A percentile compares a stretch with the other conserved stretches of the same genome.
These are phyloP conservation scores for Penicillium odoratum DNA, from an alignment of 495 filamentous ascomycete species.

Conservation along the genomic window DNA sequence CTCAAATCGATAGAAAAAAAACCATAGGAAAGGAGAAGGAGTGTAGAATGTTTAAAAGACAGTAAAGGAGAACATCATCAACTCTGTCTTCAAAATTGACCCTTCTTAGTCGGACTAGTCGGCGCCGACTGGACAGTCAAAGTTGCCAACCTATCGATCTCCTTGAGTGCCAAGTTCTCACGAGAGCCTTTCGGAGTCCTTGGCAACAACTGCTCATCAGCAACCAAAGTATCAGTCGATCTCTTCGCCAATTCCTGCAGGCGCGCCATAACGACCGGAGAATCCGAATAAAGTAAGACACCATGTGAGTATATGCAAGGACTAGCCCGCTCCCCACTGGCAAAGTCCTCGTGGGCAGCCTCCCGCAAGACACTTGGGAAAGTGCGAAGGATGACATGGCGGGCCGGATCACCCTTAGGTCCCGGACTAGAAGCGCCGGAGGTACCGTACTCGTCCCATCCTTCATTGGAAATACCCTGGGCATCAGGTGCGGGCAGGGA, in stretches of 20 bases:
- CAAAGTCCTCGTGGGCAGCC: constrained; percentile 55
- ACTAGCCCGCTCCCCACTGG: constrained; percentile 39
- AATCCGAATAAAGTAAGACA: constrained; percentile 55
- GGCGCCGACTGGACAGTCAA: constrained; percentile 25
- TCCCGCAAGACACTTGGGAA: constrained; percentile 59
- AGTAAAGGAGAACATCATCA: neutral
- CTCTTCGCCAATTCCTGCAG: constrained; percentile 49
- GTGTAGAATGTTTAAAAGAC: neutral
- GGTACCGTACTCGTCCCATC: constrained; percentile 48
- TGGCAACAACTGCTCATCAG: constrained; percentile 20
- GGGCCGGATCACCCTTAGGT: constrained; percentile 29
- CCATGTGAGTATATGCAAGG: constrained; percentile 53
- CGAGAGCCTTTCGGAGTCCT: constrained; percentile 16
- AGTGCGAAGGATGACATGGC: constrained; percentile 51
- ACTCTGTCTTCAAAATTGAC: constrained; percentile 9
- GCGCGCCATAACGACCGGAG: constrained; percentile 51
- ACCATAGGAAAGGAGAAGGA: neutral
- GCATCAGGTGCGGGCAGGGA: constrained; percentile 51
- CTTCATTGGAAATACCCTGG: constrained; percentile 38
- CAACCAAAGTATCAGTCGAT: constrained; percentile 30
- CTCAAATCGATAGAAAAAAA: neutral
- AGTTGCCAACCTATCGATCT: neutral
- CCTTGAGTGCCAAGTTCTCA: constrained; percentile 6
- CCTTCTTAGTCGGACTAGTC: constrained; percentile 20
- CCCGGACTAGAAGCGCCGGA: constrained; percentile 21